Conservation (phyloP, 2,329 filamentous ascomycete species). For the Aureobasidium pullulans region DNA sequence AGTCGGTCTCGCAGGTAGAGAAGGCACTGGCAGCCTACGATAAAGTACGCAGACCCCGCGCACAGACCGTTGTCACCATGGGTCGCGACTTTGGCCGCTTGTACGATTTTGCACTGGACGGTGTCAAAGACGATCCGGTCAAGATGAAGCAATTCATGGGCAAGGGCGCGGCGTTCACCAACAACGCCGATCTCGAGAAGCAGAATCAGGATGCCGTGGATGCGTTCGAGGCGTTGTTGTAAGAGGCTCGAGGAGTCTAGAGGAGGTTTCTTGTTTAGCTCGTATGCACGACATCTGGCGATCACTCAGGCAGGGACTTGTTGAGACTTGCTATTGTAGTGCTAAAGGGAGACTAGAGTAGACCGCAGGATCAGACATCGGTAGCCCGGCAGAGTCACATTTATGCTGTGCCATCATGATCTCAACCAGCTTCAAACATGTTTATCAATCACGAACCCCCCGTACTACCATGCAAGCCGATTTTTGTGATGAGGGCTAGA, state of each 20-base stretch:
- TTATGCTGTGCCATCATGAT: background rate
- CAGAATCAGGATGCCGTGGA: conserved; percentile 26
- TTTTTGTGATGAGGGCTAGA: background rate
- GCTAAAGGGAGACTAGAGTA: too few species aligned
- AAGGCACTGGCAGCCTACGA: conserved; percentile 25
- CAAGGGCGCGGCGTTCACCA: conserved; percentile 25
- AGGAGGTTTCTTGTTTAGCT: background rate
- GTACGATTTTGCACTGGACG: conserved; percentile 24
- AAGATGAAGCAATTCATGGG: conserved; percentile 26
- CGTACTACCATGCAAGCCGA: background rate
- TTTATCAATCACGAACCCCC: background rate
- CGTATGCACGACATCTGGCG: background rate
- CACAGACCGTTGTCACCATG: conserved; percentile 25
- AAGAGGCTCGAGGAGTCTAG: background rate
- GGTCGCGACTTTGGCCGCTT: conserved; percentile 25
- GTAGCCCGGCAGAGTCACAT: background rate
- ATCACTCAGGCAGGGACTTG: background rate
- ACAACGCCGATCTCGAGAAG: conserved; percentile 24
- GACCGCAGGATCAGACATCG: background rate
- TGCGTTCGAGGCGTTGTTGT: conserved; percentile 18
- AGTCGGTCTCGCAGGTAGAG: conserved; percentile 8
- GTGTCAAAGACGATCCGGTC: conserved; percentile 23
- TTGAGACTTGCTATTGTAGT: too few species aligned
- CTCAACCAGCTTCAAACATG: background rate
- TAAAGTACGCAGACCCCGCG: conserved; percentile 22